These are phyloP conservation scores for Fusarium neocosmosporiellum DNA, from an alignment of 2,329 filamentous ascomycete species.

Conservation along the genomic window DNA sequence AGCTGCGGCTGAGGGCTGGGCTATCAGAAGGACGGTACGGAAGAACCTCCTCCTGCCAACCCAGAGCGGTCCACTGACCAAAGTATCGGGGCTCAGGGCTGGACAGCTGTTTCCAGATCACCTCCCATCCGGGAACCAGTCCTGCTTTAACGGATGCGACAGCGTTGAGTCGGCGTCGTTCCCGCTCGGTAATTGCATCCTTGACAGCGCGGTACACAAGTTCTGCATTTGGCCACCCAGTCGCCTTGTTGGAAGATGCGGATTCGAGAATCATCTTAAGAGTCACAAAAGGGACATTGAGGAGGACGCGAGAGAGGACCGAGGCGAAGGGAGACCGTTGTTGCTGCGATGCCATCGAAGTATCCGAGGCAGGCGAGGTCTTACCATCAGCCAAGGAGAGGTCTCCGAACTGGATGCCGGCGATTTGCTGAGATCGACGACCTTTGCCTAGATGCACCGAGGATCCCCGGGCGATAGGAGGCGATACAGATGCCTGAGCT, in stretches of 20 bases:
- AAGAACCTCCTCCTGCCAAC: conserved; percentile 60
- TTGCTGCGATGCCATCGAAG: conserved; percentile 41
- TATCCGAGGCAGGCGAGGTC: conserved; percentile 45
- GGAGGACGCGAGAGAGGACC: conserved; percentile 72
- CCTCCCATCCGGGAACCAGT: conserved; percentile 48
- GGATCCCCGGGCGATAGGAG: conserved; percentile 52
- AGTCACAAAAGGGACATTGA: conserved; percentile 76
- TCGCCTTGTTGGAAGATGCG: conserved; percentile 60
- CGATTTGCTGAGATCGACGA: conserved; percentile 64
- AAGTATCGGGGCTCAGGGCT: conserved; percentile 53
- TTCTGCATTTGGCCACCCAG: conserved; percentile 62
- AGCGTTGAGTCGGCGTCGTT: conserved; percentile 62
- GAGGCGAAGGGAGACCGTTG: conserved; percentile 53
- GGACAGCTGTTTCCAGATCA: conserved; percentile 51
- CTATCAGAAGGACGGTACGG: conserved; percentile 53
- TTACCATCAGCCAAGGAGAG: conserved; percentile 55
- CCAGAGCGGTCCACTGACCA: conserved; percentile 59
- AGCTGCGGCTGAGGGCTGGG: conserved; percentile 57
- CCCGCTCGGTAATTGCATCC: conserved; percentile 66
- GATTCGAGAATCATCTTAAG: conserved; percentile 75
- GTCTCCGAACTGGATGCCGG: conserved; percentile 79
- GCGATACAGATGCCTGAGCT: conserved; percentile 22
- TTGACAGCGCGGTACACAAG: conserved; percentile 61
- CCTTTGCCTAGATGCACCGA: conserved; percentile 50
- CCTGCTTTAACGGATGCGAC: conserved; percentile 56